Percentiles rank a stretch among this genome's conserved stretches.
Evolutionary conservation across 2,329 filamentous ascomycete genomes (phyloP).

Genomic region (Zarea fungicola): DNA sequence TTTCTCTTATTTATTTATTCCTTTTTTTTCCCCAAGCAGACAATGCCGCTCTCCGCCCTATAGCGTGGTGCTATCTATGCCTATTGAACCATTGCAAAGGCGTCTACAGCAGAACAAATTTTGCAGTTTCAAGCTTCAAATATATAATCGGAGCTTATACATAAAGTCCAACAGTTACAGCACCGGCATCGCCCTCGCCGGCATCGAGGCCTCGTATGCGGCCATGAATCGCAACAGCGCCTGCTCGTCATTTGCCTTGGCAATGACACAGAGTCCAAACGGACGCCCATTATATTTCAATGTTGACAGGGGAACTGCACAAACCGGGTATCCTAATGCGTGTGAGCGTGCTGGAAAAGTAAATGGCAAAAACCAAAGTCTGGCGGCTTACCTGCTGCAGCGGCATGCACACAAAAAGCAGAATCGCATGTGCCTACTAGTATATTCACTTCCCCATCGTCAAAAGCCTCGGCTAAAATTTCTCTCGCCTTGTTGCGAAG

Average conservation of each 20-base stretch:
- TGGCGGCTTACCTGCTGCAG: conserved; percentile 13
- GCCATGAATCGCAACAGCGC: conserved; percentile 15
- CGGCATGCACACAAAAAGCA: conserved; percentile 16
- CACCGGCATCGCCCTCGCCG: conserved; percentile 8
- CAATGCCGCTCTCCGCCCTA: too few relatives aligned
- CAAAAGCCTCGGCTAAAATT: conserved; percentile 10
- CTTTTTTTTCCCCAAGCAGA: too few relatives aligned
- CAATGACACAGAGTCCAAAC: conserved; percentile 16
- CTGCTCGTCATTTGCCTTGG: conserved; percentile 13
- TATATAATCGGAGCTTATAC: not conserved
- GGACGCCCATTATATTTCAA: conserved; percentile 16
- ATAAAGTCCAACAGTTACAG: not conserved
- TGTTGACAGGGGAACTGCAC: conserved; percentile 13
- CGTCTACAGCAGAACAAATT: too few relatives aligned
- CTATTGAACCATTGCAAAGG: too few relatives aligned
- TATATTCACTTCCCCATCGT: conserved; percentile 9
- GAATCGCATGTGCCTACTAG: conserved; percentile 14
- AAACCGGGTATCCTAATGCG: conserved; percentile 12
- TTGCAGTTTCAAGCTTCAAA: not conserved
- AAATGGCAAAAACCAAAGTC: not conserved
- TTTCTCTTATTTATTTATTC: too few relatives aligned
- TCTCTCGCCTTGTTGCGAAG: conserved; percentile 6
- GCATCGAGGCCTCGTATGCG: conserved; percentile 13
- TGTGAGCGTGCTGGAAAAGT: conserved; percentile 7
- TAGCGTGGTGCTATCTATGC: too few relatives aligned